phyloP scores from a whole-genome alignment of 163 green algal species.

The Volvox carteri region DNA sequence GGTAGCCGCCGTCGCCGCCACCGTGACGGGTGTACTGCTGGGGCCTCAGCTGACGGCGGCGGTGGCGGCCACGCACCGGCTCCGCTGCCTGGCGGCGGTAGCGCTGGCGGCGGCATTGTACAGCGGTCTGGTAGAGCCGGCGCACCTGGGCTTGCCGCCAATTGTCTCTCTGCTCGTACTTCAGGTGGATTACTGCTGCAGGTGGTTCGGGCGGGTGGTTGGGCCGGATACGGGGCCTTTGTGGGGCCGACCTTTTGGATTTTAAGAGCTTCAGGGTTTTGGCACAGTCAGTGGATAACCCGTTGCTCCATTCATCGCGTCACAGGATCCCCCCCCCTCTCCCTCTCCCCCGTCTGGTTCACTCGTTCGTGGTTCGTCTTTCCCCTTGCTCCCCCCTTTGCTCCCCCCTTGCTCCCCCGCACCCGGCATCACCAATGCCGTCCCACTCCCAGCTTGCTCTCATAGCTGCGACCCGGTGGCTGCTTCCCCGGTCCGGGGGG shows the following conservation, averaged over 20 bases:
- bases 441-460: neutral
- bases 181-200: neutral
- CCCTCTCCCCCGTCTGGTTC: too few species aligned
- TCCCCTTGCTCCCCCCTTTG: too few species aligned
- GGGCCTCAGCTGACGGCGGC: slow-evolving; percentile 15
- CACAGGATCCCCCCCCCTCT: too few species aligned
- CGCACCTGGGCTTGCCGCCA: neutral
- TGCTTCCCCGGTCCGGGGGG: neutral
- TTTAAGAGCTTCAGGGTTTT: too few species aligned
- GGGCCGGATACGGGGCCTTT: neutral
- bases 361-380: too few species aligned
- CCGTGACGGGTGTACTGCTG: neutral
- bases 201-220: neutral
- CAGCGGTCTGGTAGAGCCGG: neutral
- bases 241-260: too few species aligned
- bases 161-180: slow-evolving; percentile 17
- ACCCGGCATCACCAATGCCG: neutral
- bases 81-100: neutral
- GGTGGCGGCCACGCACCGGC: neutral
- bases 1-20: neutral
- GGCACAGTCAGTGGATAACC: too few species aligned
- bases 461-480: neutral
- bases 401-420: too few species aligned
- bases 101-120: slow-evolving; percentile 15
- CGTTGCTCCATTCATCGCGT: too few species aligned